phyloP scores from a whole-genome alignment of 2,329 filamentous ascomycete species.

The Nemania sp. region DNA sequence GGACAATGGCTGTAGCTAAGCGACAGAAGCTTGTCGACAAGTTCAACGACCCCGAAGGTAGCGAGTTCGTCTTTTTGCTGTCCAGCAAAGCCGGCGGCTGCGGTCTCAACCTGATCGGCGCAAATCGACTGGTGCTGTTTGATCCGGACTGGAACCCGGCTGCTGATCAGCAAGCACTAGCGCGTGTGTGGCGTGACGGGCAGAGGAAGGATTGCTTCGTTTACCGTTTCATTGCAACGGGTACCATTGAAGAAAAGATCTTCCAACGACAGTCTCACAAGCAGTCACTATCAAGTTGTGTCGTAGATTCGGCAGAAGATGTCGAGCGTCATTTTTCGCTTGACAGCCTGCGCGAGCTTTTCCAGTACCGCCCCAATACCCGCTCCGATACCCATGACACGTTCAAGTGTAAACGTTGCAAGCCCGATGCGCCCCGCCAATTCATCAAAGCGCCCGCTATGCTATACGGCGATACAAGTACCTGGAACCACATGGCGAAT shows the following conservation, averaged over 20 bases:
- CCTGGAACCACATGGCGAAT: constrained; percentile 98
- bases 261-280: constrained; percentile 99
- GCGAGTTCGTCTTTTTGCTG: constrained; percentile 93
- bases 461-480: constrained; percentile 96
- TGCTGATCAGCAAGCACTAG: constrained; percentile 94
- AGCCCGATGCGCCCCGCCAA: constrained; percentile 78
- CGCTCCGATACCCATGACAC: constrained; percentile 95
- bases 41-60: constrained; percentile 91
- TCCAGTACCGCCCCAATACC: constrained; percentile 86
- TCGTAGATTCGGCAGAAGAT: constrained; percentile 95
- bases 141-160: constrained; percentile 98
- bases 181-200: constrained; percentile 97
- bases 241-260: constrained; percentile 98
- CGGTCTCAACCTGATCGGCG: constrained; percentile 81
- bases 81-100: constrained; percentile 97
- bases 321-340: constrained; percentile 96
- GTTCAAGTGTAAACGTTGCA: constrained; percentile 97
- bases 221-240: constrained; percentile 98
- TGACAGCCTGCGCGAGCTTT: constrained; percentile 88
- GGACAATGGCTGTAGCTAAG: constrained; percentile 97
- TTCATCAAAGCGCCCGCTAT: constrained; percentile 89
- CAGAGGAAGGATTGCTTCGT: constrained; percentile 99
- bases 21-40: constrained; percentile 96
- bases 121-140: constrained; percentile 84
- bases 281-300: constrained; percentile 92